phyloP scores from a whole-genome alignment of 352 stramenopile genomes.

The Pythium brachiatum region DNA sequence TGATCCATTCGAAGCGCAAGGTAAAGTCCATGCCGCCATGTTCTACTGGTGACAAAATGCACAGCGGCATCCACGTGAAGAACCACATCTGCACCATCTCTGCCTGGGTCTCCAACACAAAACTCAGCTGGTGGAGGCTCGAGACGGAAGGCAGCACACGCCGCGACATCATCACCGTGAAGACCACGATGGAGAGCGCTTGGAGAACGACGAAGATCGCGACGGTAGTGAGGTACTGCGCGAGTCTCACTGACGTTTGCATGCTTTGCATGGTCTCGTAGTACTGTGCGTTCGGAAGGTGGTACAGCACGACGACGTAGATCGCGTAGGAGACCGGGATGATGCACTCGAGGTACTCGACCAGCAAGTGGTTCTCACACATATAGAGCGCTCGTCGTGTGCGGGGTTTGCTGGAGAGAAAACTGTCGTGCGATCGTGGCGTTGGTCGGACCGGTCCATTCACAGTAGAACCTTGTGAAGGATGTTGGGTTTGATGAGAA shows the following conservation, averaged over 20 bases:
- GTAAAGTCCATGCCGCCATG: slow-evolving; percentile 18
- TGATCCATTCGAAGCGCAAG: slow-evolving; percentile 16
- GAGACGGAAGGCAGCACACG: slow-evolving; percentile 15
- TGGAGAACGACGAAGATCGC: slow-evolving; percentile 17
- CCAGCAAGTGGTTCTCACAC: slow-evolving; percentile 24
- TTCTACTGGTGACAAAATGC: slow-evolving; percentile 21
- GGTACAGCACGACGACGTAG: slow-evolving; percentile 24
- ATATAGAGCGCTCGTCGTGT: slow-evolving; percentile 8
- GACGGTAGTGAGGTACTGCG: neutral
- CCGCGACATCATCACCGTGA: slow-evolving; percentile 7
- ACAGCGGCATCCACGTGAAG: slow-evolving; percentile 17
- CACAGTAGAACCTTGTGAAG: neutral
- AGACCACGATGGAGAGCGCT: slow-evolving; percentile 16
- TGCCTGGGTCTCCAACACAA: slow-evolving; percentile 25
- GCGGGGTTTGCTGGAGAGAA: neutral
- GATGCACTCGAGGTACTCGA: slow-evolving; percentile 30
- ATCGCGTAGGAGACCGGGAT: slow-evolving; percentile 21
- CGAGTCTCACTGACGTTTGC: neutral
- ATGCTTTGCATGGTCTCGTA: slow-evolving; percentile 15
- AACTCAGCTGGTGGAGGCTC: slow-evolving; percentile 17
- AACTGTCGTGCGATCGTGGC: neutral
- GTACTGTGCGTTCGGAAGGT: slow-evolving; percentile 32
- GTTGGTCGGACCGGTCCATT: no score
- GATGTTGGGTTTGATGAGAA: neutral
- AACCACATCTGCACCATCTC: slow-evolving; percentile 22